phyloP scores from a whole-genome alignment of 106 monocot genomes.

The Allium sativum region DNA sequence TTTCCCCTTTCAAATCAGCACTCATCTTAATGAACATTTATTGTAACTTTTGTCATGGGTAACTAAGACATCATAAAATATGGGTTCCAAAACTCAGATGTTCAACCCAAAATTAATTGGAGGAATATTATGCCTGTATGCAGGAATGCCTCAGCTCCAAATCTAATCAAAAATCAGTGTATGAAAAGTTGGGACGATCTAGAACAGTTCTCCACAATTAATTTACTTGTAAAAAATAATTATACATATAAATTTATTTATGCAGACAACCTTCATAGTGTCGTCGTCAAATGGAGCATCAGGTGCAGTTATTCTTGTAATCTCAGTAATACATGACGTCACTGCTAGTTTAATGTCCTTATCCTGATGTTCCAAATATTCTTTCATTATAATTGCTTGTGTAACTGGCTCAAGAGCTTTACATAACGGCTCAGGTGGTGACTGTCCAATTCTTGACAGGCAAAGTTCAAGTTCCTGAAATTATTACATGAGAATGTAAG shows the following conservation, averaged over 20 bases:
- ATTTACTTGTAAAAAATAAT: constrained; percentile 14
- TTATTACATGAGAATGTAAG: too few species aligned
- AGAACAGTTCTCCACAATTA: too few species aligned
- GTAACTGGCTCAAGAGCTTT: constrained; percentile 57
- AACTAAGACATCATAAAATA: too few species aligned
- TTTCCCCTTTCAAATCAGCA: too few species aligned
- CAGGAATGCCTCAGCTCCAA: too few species aligned
- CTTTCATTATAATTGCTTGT: constrained; percentile 60
- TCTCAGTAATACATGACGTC: constrained; percentile 88
- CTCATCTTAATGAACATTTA: too few species aligned
- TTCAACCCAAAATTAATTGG: too few species aligned
- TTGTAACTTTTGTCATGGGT: too few species aligned
- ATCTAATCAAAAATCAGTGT: too few species aligned
- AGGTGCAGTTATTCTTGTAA: constrained; percentile 91
- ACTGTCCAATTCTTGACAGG: constrained; percentile 71
- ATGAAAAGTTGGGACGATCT: too few species aligned
- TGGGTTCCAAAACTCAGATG: too few species aligned
- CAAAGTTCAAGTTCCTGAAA: neutral
- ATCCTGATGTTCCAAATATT: constrained; percentile 74
- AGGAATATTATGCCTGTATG: too few species aligned
- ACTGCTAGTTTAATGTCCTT: constrained; percentile 80
- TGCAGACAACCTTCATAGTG: constrained; percentile 52
- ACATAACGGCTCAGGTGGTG: constrained; percentile 48
- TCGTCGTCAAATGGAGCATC: constrained; percentile 95
- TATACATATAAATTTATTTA: constrained; percentile 4